Evolutionary conservation across 352 stramenopile genomes (phyloP), one percentile per base, ranked within the genome.

Genomic region (Globisporangium cederbergense): DNA sequence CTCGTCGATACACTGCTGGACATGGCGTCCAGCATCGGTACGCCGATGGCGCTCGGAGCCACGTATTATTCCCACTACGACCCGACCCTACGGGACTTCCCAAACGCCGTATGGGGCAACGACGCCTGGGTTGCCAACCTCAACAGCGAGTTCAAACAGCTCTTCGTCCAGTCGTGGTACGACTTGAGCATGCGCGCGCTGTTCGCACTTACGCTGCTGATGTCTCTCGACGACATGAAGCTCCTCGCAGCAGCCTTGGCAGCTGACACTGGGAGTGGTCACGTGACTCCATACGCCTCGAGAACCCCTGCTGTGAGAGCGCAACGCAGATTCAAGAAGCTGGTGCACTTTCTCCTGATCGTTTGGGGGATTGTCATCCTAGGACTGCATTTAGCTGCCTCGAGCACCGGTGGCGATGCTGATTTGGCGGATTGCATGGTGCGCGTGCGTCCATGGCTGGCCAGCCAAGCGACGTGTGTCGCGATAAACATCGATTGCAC

Each of bases 171-270:
- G 42, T 46, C 30, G 3, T 66, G 60, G 60, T 11, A 47, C 30
- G 60, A 66, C 60, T 47, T 66, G 11, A n/a, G 16, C n/a, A 49
- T 10, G 1, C 51, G 60, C 42, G n/a, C 20, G 30, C 40, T 66
- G 28, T 66, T 66, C 22, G 51, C 60, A 18, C 8, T 56, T 28
- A 13, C 60, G 0, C 11, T 57, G 10, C n/a, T 66, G 11, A 30
- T 66, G 9, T 60, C 25, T 2, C 30, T 66, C 28, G 43, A 60
- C n/a, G 51, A 66, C 50, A 52, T 66, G 25, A 66, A 66, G 60
- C 7, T 66, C 16, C 51, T 66, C 38, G 60, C 53, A 16, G 40
- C 2, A 3, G 3, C 60, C 4, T 43, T 40, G 8, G 34, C 47
- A 20, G 1, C 3, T 10, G 22, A n/a, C 10, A 10, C 11, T 7